Conservation (phyloP, 164 flowering plant genomes). For the Macadamia integrifolia region DNA sequence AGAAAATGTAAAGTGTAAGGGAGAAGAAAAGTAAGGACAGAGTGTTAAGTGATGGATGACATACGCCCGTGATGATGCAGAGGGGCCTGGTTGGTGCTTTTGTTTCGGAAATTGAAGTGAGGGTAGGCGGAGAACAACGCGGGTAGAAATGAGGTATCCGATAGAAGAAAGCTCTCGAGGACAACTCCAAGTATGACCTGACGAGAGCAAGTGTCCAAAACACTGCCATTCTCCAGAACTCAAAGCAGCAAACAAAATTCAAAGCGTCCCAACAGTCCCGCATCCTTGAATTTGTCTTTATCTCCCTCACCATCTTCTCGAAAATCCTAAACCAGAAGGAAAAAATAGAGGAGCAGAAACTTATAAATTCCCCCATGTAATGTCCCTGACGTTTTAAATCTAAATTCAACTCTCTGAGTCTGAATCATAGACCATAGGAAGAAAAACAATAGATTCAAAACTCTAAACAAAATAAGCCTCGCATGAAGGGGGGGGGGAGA, state of each 20-base stretch:
- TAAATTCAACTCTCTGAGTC: no score
- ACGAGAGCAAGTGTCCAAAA: constrained; percentile 52
- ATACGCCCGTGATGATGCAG: constrained; percentile 86
- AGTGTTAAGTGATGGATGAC: background rate
- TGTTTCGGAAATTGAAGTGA: background rate
- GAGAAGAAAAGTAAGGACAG: background rate
- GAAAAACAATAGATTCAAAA: no score
- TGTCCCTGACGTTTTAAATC: no score
- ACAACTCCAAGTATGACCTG: constrained; percentile 37
- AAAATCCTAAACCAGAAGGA: no score
- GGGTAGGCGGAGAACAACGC: constrained; percentile 17
- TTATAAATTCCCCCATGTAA: no score
- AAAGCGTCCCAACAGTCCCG: constrained; percentile 22
- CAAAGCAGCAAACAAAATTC: constrained; percentile 27
- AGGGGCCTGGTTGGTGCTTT: constrained; percentile 28
- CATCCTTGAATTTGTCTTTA: background rate
- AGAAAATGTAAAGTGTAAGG: background rate
- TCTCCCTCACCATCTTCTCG: background rate
- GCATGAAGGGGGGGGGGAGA: no score
- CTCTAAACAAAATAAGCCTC: no score
- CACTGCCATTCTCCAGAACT: constrained; percentile 64
- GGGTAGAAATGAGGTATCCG: constrained; percentile 19
- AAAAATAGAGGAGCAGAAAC: no score
- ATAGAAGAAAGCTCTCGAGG: constrained; percentile 11
- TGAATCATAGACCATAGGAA: no score